Evolutionary conservation across 306 rosid genomes (phyloP).

Genomic region (Lathyrus tuberosus): DNA sequence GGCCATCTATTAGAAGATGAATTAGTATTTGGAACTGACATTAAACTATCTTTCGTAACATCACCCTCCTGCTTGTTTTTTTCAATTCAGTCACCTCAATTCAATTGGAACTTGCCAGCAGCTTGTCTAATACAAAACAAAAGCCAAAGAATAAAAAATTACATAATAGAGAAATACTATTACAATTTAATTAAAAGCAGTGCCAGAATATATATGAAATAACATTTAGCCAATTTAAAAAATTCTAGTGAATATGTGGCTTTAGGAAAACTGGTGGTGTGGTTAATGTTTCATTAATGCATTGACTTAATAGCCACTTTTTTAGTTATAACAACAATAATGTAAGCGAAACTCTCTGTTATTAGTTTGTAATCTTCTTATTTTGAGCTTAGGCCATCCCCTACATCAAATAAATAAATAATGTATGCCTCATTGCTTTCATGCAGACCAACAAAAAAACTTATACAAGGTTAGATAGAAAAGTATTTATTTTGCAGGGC

Average conservation of each 20-base stretch:
- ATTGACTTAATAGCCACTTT: conserved; percentile 16
- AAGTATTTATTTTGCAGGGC: conserved; percentile 7
- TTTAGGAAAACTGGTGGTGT: conserved; percentile 9
- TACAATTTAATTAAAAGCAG: conserved; percentile 10
- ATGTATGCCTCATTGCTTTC: conserved; percentile 2
- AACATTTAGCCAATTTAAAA: not conserved
- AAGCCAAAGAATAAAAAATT: conserved; percentile 33
- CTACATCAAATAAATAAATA: not conserved
- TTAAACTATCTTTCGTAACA: conserved; percentile 56
- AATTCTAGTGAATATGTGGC: conserved; percentile 15
- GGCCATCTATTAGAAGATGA: conserved; percentile 67
- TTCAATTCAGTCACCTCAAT: conserved; percentile 88
- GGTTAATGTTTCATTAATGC: conserved; percentile 3
- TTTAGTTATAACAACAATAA: conserved; percentile 16
- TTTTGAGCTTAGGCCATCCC: too few relatives aligned
- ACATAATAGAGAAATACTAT: conserved; percentile 9
- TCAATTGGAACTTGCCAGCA: conserved; percentile 99
- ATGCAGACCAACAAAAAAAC: not conserved
- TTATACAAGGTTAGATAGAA: conserved; percentile 6
- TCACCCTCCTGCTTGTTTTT: conserved; percentile 79
- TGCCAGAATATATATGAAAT: not conserved
- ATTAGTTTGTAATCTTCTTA: too few relatives aligned
- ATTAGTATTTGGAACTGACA: conserved; percentile 60
- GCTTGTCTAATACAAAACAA: conserved; percentile 66
- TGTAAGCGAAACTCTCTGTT: not conserved